Evolutionary conservation across 2,329 filamentous ascomycete genomes (phyloP), one percentile per base, ranked within the genome.

Genomic region (Amphichorda felina): DNA sequence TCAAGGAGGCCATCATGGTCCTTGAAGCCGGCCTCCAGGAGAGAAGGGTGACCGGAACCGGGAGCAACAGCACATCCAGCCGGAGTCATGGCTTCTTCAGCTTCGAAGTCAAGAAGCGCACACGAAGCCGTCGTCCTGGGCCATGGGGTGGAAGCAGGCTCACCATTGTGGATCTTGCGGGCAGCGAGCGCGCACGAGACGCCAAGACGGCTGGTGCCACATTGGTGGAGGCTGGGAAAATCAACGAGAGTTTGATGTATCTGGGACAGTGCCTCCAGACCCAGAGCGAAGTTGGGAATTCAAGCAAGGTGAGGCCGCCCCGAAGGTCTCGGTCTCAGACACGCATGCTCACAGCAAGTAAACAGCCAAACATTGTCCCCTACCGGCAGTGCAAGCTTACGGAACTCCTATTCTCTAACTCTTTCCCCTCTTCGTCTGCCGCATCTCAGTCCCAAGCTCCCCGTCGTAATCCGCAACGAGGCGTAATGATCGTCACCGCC

Each of bases 201-300:
- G 88, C 91, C 18, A 95, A 95, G 66, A 96, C 91, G 0, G 83
- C 87, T 0, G 91, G 91, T 10, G 79, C 86, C 4, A 95, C 89
- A 0, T 71, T 98, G 11, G 89, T 83, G 0, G 91, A 98, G 61
- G 91, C 89, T 25, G 91, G 91, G 36, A 96, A 96, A 61, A 98
- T 98, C 55, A 98, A 98, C 51, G 88, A 95, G 57, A 94, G 85
- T 51, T 64, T 98, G 51, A 98, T 98, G 91, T 96, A 95, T 54
- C 71, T 98, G 2, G 91, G 91, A 0, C 91, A 96, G 52, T 98
- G 91, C 53, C 71, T 98, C 47, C 89, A 96, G 54, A 89, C 94
- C 70, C 89, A 95, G 55, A 88, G 82, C 40, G 85, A 89, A 47
- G 70, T 79, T 22, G 78, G 79, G 30, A 79, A 69, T 42, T 79